Base-by-base conservation (phyloP, 805 yeast genomes). In the Starmera dryadoides region DNA sequence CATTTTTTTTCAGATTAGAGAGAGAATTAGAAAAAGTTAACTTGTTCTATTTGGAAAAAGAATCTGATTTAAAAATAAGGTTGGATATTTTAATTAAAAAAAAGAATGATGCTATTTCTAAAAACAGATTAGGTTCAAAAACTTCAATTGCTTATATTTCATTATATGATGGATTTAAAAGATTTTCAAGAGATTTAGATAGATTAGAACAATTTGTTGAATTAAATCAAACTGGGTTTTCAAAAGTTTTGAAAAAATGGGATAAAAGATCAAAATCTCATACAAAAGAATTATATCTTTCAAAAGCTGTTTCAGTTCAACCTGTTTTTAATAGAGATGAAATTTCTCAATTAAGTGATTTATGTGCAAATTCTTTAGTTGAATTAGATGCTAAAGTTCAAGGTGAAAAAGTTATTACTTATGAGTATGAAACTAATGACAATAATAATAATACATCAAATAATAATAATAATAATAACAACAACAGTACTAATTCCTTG, bases 211-310 rank as follows among this genome's bases (percentile, higher is more conserved):
- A 91, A 59, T 93, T 86, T 62, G 87, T 93, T 30, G 97, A 89
- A 60, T 70, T 93, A 42, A 93, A 93, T 58, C 96, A 89, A 53
- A 86, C 95, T 1, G 98, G 98, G 12, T 93, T 93, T 61, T 81
- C 94, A 18, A 93, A 93, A 63, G 97, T 87, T 22, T 74, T 93
- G 53, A 93, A 93, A 60, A 93, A 93, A 64, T 93, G 98, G 98
- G 98, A 93, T 63, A 93, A 93, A 62, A 71, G 97, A 45, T 87
- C 96, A 18, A 88, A 91, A 54, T 86, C 96, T 3, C 95, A 86
- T 49, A 88, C 96, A 6, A 88, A 89, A 55, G 98, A 93, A 57
- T 69, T 93, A 37, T 93, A 89, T 57, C 70, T 93, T 36, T 79
- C 87, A 23, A 83, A 96, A 0, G 96, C 96, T 0, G 95, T 93